Evolutionary conservation across 78 protist genomes (phyloP).

Genomic region (Cyanophora paradoxa): DNA sequence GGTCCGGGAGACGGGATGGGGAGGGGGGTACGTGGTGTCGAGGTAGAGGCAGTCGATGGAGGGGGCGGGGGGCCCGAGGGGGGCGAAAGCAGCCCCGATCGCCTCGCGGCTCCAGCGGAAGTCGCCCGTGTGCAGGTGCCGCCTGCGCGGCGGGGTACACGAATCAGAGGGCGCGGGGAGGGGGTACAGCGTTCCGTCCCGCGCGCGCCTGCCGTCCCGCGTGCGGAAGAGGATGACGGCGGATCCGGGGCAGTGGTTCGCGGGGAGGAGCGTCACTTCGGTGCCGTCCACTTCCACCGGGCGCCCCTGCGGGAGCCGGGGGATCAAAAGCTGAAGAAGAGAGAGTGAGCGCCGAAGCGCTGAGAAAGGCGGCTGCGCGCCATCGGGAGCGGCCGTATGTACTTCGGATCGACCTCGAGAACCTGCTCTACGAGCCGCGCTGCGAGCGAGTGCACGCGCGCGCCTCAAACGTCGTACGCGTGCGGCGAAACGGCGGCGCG

Average conservation of each 20-base stretch:
- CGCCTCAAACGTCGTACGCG: too few species aligned
- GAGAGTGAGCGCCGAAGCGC: not conserved
- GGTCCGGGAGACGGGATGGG: too few species aligned
- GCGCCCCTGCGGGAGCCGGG: constrained; percentile 5
- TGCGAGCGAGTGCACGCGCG: constrained; percentile 19
- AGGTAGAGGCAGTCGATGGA: constrained; percentile 13
- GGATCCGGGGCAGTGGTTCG: constrained; percentile 83
- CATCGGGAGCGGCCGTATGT: not conserved
- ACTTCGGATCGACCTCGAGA: constrained; percentile 28
- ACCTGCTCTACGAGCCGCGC: constrained; percentile 40
- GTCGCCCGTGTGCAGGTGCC: constrained; percentile 76
- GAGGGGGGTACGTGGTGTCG: constrained; percentile 74
- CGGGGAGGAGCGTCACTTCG: constrained; percentile 57
- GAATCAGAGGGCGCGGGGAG: not conserved
- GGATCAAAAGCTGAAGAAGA: constrained; percentile 42
- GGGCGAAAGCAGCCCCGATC: constrained; percentile 1
- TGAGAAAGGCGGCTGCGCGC: too few species aligned
- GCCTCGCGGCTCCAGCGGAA: constrained; percentile 35
- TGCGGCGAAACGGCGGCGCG: too few species aligned
- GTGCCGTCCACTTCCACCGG: constrained; percentile 21
- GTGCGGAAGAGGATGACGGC: constrained; percentile 57
- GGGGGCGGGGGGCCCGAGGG: not conserved
- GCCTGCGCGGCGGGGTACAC: not conserved
- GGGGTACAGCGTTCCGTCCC: not conserved
- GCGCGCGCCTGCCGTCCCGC: constrained; percentile 3